These are phyloP conservation scores for Jamesozyma gamospora DNA, from an alignment of 805 yeast species.

Conservation along the genomic window DNA sequence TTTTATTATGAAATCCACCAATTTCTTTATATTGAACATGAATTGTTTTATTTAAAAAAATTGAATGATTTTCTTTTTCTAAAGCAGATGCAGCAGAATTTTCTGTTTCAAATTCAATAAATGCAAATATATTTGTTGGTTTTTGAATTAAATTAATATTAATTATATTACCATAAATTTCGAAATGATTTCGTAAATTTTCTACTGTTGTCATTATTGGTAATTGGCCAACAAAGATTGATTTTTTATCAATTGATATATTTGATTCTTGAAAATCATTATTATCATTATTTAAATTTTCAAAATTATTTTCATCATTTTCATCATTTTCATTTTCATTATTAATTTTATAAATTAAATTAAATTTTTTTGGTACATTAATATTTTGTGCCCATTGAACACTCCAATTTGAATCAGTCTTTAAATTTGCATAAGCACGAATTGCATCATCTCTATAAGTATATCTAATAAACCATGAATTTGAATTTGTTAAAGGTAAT, in stretches of 20 bases:
- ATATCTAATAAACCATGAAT: conserved; percentile 67
- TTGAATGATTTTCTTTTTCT: conserved; percentile 74
- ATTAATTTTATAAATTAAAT: conserved; percentile 14
- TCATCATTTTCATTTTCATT: conserved; percentile 7
- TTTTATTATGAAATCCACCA: conserved; percentile 21
- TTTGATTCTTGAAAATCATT: neutral
- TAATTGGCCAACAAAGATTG: conserved; percentile 75
- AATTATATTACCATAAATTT: conserved; percentile 54
- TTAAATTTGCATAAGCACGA: conserved; percentile 64
- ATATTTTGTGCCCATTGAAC: conserved; percentile 86
- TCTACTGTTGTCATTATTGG: conserved; percentile 44
- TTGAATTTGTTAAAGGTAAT: conserved; percentile 18
- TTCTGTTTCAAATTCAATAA: conserved; percentile 54
- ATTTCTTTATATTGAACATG: conserved; percentile 77
- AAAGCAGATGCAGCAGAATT: conserved; percentile 79
- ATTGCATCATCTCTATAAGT: conserved; percentile 82
- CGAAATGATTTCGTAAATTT: conserved; percentile 48
- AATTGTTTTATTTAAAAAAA: conserved; percentile 62
- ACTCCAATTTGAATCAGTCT: conserved; percentile 42
- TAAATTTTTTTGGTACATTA: conserved; percentile 37
- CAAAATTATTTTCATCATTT: neutral
- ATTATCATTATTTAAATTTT: neutral
- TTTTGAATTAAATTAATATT: conserved; percentile 47
- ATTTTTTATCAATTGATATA: conserved; percentile 50
- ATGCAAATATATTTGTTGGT: conserved; percentile 54